phyloP scores from a whole-genome alignment of 2,329 filamentous ascomycete genomes.

The Colletotrichum lindemuthianum region DNA sequence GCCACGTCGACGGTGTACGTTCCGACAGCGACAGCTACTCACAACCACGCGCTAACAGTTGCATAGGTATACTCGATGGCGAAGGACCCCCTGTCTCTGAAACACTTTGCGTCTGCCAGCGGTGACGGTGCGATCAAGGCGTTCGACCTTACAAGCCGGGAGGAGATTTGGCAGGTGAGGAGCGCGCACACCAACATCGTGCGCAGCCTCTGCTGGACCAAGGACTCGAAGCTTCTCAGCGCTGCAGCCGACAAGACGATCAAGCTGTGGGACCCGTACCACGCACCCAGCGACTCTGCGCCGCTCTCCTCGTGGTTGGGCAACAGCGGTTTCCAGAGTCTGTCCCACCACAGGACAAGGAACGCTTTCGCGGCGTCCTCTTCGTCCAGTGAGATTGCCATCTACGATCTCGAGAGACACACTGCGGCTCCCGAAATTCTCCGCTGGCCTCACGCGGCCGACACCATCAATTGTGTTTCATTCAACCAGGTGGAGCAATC shows the following conservation, averaged over 20 bases:
- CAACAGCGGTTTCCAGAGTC: conserved; percentile 73
- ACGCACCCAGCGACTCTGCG: conserved; percentile 72
- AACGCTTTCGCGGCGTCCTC: conserved; percentile 84
- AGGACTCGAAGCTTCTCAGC: conserved; percentile 84
- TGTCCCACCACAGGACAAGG: conserved; percentile 83
- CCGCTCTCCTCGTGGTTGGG: conserved; percentile 80
- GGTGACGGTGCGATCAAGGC: conserved; percentile 91
- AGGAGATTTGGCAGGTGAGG: conserved; percentile 76
- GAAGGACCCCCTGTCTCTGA: conserved; percentile 79
- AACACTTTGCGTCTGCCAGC: conserved; percentile 82
- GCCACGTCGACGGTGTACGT: conserved; percentile 88
- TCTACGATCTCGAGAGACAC: conserved; percentile 88
- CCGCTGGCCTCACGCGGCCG: conserved; percentile 86
- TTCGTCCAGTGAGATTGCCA: conserved; percentile 79
- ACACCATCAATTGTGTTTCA: conserved; percentile 87
- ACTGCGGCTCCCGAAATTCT: conserved; percentile 85
- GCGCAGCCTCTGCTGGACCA: conserved; percentile 90
- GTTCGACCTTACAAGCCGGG: conserved; percentile 65
- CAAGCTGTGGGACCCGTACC: conserved; percentile 92
- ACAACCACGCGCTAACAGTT: conserved; percentile 1
- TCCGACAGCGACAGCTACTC: not conserved
- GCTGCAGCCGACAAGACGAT: conserved; percentile 88
- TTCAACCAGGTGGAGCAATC: conserved; percentile 97
- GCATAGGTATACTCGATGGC: conserved; percentile 73
- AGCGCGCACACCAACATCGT: conserved; percentile 94